Conservation (phyloP, 2,329 filamentous ascomycete genomes). For the Tricladium varicosporioides region DNA sequence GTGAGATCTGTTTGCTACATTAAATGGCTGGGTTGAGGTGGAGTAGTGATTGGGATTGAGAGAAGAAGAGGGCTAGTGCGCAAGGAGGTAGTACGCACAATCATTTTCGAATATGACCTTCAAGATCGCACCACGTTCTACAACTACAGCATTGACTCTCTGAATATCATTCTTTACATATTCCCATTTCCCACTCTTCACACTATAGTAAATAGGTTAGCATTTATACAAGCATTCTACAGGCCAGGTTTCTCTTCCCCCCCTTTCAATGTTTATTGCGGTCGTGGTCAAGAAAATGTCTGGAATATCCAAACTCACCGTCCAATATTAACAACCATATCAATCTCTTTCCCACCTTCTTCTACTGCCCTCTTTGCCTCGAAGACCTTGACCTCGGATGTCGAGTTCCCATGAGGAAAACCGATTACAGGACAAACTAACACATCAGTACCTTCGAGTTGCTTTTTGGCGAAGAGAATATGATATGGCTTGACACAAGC, state of each 20-base stretch:
- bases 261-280: no score
- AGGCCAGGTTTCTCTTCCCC: no score
- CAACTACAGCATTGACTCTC: conserved; percentile 48
- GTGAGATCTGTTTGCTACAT: conserved; percentile 36
- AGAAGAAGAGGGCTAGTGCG: not conserved
- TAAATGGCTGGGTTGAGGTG: not conserved
- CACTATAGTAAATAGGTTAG: conserved; percentile 24
- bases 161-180: conserved; percentile 54
- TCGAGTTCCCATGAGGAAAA: conserved; percentile 59
- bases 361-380: conserved; percentile 49
- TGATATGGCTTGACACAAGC: conserved; percentile 59
- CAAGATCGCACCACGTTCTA: conserved; percentile 42
- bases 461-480: conserved; percentile 46
- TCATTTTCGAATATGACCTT: conserved; percentile 66
- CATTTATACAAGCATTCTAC: no score
- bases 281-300: no score
- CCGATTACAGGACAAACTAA: conserved; percentile 57
- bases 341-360: conserved; percentile 52
- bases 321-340: conserved; percentile 61
- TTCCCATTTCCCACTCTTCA: conserved; percentile 52
- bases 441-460: conserved; percentile 48
- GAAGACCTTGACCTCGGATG: conserved; percentile 50
- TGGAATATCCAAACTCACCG: conserved; percentile 34
- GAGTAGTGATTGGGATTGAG: not conserved
- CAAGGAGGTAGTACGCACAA: conserved; percentile 30